Evolutionary conservation across 2,329 filamentous ascomycete genomes (phyloP), one percentile per base, ranked within the genome.

Genomic region (Ophiosphaerella herpotricha): DNA sequence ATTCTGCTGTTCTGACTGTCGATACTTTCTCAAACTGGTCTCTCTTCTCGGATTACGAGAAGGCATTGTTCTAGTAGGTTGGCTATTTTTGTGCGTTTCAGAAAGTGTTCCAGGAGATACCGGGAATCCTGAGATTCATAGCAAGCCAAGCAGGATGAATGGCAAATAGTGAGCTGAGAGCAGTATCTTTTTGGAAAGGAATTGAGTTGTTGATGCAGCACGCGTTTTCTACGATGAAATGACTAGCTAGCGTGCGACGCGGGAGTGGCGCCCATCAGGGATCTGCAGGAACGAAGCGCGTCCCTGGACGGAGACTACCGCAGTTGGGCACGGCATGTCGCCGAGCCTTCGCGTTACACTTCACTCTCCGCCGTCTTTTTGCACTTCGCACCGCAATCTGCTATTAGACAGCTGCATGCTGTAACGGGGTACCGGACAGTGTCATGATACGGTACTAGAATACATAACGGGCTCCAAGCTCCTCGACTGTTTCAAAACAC

Each of bases 201-300:
- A 29, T 29, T 29, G 26, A 29, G 11, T 29, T 23, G 12, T 38
- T 16, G 14, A 7, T 6, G 36, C 13, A 18, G 7, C 21, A 38
- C 5, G 18, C 16, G 7, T 38, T 38, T 18, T 14, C 14, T 16
- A 38, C 11, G 16, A 7, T 16, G 13, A 11, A 16, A 12, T 23
- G 9, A 16, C 36, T 38, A 18, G 16, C 21, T 38, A 12, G 36
- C 26, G 2, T n/a, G 39, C 11, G 6, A 18, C 14, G 51, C 50
- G 41, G 41, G 24, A 44, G 46, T 43, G 47, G 48, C 48, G 48
- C 48, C 42, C 43, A 43, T 16, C 26, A 42, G 14, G 36, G 51
- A 58, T 54, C 55, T 46, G 41, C 55, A 58, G 55, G 55, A 39
- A 52, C 55, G 38, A 31, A 31, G 49, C 52, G 39, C 43, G 49